Percentiles rank a stretch among this genome's conserved stretches.
These are phyloP conservation scores for Coemansia sp. DNA, from an alignment of 192 early-diverging fungal genomes.

Conservation along the genomic window DNA sequence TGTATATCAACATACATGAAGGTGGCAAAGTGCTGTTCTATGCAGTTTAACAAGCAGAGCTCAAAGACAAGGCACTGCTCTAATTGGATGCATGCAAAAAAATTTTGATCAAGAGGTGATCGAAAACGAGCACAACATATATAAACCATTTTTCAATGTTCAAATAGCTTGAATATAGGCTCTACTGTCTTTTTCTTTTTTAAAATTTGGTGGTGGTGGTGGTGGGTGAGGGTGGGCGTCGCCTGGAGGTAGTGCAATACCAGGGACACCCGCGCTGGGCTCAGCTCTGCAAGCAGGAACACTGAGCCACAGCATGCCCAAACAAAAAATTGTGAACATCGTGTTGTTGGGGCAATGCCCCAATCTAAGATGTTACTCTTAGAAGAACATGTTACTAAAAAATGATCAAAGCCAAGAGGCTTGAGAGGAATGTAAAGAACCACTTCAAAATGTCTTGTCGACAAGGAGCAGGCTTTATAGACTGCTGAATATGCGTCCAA, in stretches of 20 bases:
- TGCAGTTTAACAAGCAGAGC: too few relatives aligned
- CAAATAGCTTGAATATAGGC: not conserved
- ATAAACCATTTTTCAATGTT: too few relatives aligned
- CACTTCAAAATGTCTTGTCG: not conserved
- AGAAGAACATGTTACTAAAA: constrained; percentile 40
- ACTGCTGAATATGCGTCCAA: not conserved
- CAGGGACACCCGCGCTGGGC: constrained; percentile 37
- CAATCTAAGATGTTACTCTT: constrained; percentile 37
- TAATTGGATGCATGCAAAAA: too few relatives aligned
- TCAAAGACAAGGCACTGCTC: too few relatives aligned
- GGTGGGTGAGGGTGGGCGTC: constrained; percentile 25
- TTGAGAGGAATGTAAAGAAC: constrained; percentile 27
- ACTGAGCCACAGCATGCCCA: constrained; percentile 20
- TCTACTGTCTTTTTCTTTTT: constrained; percentile 1
- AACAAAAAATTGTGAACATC: constrained; percentile 44
- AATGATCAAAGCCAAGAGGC: constrained; percentile 31
- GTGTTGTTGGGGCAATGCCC: constrained; percentile 20
- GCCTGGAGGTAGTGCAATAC: constrained; percentile 48
- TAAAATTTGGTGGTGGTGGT: not conserved
- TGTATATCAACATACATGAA: too few relatives aligned
- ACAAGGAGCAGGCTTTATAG: not conserved
- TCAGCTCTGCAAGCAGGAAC: constrained; percentile 44
- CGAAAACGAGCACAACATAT: too few relatives aligned
- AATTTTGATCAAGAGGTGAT: too few relatives aligned
- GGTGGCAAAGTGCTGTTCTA: too few relatives aligned